A percentile compares a stretch with the other conserved stretches of the same genome.
phyloP scores from a whole-genome alignment of 140 eudicot species.

The Stevia rebaudiana region DNA sequence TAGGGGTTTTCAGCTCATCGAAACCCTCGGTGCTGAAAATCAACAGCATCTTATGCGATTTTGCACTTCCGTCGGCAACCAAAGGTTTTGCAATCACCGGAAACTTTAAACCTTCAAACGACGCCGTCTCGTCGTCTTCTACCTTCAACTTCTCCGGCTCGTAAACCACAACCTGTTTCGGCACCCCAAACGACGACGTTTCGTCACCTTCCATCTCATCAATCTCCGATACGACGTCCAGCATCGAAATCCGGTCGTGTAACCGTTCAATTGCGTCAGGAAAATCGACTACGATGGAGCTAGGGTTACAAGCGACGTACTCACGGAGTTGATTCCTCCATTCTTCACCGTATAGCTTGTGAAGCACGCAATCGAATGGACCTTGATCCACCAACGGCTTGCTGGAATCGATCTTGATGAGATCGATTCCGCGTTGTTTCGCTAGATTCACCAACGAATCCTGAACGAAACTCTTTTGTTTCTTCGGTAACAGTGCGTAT shows the following conservation, averaged over 20 bases:
- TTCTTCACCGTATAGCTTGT: slow-evolving; percentile 43
- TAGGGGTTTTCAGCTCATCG: slow-evolving; percentile 29
- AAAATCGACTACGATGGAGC: slow-evolving; percentile 37
- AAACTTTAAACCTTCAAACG: slow-evolving; percentile 36
- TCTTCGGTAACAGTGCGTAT: slow-evolving; percentile 27
- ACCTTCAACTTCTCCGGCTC: slow-evolving; percentile 24
- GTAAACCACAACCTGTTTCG: slow-evolving; percentile 40
- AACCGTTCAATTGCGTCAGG: slow-evolving; percentile 45
- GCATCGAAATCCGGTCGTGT: slow-evolving; percentile 59
- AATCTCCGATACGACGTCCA: slow-evolving; percentile 36
- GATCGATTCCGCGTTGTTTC: slow-evolving; percentile 38
- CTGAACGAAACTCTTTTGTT: slow-evolving; percentile 31
- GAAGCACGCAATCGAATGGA: slow-evolving; percentile 57
- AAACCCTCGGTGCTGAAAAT: slow-evolving; percentile 34
- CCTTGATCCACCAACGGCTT: slow-evolving; percentile 57
- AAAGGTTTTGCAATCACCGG: slow-evolving; percentile 51
- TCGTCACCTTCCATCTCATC: slow-evolving; percentile 7
- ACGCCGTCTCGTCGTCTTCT: not conserved
- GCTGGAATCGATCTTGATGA: slow-evolving; percentile 40
- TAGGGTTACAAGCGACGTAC: slow-evolving; percentile 30
- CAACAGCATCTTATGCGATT: slow-evolving; percentile 40
- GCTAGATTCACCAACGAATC: slow-evolving; percentile 25
- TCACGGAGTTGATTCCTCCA: slow-evolving; percentile 38
- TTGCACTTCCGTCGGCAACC: slow-evolving; percentile 41
- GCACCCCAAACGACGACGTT: slow-evolving; percentile 35